These are phyloP conservation scores for Diaporthe vaccinii DNA, from an alignment of 2,329 filamentous ascomycete species.

Conservation along the genomic window DNA sequence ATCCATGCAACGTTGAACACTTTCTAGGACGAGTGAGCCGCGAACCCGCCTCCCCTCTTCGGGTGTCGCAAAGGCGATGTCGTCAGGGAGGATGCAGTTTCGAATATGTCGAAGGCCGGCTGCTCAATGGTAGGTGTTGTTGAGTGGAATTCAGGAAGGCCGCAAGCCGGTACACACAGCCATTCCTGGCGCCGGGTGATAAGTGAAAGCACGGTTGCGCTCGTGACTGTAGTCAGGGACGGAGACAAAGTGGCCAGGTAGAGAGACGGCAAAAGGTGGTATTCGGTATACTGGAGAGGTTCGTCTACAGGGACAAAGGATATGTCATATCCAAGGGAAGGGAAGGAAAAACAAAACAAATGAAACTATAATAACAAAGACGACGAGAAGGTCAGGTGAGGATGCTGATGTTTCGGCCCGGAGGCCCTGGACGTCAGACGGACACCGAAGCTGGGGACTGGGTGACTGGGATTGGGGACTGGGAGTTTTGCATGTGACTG, in stretches of 20 bases:
- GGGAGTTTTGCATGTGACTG: constrained; percentile 23
- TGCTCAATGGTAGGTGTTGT: neutral
- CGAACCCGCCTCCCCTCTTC: neutral
- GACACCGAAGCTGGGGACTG: constrained; percentile 17
- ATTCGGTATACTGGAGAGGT: neutral
- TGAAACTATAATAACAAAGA: neutral
- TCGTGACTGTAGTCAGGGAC: neutral
- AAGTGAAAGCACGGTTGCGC: neutral
- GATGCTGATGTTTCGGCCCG: constrained; percentile 26
- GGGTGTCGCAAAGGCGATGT: neutral
- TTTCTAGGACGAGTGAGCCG: neutral
- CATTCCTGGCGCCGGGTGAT: constrained; percentile 18
- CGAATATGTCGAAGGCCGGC: neutral
- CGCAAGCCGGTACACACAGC: constrained; percentile 25
- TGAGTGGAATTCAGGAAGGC: neutral
- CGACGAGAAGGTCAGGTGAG: constrained; percentile 25
- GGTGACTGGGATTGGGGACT: constrained; percentile 19
- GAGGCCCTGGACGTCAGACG: constrained; percentile 18
- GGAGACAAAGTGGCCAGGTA: constrained; percentile 7
- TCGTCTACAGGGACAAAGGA: constrained; percentile 1
- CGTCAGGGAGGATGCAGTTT: neutral
- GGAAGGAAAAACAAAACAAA: neutral
- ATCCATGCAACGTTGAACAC: neutral
- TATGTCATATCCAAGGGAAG: neutral
- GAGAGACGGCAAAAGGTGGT: constrained; percentile 10